Base-by-base conservation (phyloP, 371 early-diverging fungal genomes). In the Capillidium heterosporum region DNA sequence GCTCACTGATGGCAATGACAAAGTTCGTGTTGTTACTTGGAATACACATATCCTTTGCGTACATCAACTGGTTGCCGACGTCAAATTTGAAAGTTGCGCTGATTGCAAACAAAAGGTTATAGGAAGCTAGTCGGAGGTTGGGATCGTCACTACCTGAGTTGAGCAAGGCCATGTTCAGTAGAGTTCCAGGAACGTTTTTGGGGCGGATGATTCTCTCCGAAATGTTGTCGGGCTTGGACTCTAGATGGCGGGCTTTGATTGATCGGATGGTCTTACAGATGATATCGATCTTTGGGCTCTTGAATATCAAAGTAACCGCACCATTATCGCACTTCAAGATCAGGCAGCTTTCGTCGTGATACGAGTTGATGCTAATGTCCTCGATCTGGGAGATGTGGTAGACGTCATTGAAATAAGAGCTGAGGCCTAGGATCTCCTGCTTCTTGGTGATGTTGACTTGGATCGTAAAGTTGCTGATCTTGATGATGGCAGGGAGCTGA, bases 161-260 rank as follows among this genome's bases (percentile, higher is more conserved):
- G 31, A 89, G 68, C 56, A 95, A 63, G 10, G 92, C 89, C 79
- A 93, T 90, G 59, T 91, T 92, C 23, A 95, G 73, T 39, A 95
- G 61, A 32, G 88, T 83, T 15, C 92, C 95, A 0, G 93, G 89
- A 1, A 91, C 90, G 71, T 92, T 92, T n/a, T 78, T 76, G 1
- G 93, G 91, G 32, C 85, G 74, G 56, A 94, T 82, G 4, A 71
- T 75, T 48, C 88, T 75, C 51, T 85, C 81, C 0, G 74, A 69
- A 27, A 81, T 65, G 28, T 72, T 77, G 1, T 74, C 66, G 0
- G 85, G 85, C 43, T 77, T 77, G 23, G 84, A 71, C 60, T 76
- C 67, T 47, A 83, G 75, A 61, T 76, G 78, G 35, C 86, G 68
- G 41, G 84, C 71, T 41, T 81, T 81, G 10, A 84, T 80, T 56